Percentiles rank a stretch among this genome's conserved stretches.
These are phyloP conservation scores for Xanthoconium separans DNA, from an alignment of 1,284 basidiomycete genomes.

Conservation along the genomic window DNA sequence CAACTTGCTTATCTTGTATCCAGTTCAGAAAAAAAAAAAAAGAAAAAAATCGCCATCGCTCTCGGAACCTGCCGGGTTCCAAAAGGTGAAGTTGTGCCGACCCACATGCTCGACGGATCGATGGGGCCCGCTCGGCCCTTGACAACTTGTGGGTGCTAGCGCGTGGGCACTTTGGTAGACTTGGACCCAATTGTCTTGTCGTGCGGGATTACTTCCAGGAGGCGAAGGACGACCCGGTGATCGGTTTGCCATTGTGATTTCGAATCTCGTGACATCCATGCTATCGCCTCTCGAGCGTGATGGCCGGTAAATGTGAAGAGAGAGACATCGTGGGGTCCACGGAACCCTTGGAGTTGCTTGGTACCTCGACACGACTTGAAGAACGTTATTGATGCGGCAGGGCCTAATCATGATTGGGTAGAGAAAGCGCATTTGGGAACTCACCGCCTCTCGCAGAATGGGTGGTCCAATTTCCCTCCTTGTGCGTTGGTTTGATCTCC, in stretches of 20 bases:
- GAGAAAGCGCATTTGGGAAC: not conserved
- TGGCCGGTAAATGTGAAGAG: constrained; percentile 2
- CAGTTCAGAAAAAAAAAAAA: not conserved
- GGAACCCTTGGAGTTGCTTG: constrained; percentile 28
- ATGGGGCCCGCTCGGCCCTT: not conserved
- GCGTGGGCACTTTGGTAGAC: not conserved
- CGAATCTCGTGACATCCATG: constrained; percentile 1
- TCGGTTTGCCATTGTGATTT: not conserved
- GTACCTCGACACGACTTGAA: constrained; percentile 4
- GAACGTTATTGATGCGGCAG: constrained; percentile 2
- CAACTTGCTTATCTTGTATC: not conserved
- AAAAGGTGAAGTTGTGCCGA: not conserved
- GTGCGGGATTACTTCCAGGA: not conserved
- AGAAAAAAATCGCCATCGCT: not conserved
- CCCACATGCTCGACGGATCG: not conserved
- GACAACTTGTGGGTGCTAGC: not conserved
- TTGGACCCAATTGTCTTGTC: too few relatives aligned
- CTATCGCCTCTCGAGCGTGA: not conserved
- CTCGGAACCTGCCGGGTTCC: constrained; percentile 3
- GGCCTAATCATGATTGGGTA: not conserved
- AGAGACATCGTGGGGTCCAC: constrained; percentile 17
- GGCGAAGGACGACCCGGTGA: not conserved
- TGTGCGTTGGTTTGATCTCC: constrained; percentile 29
- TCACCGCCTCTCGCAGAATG: not conserved
- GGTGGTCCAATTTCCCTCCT: constrained; percentile 10